Evolutionary conservation across 2,329 filamentous ascomycete species (phyloP), one percentile per base, ranked within the genome.

Genomic region (Talaromyces sp.): DNA sequence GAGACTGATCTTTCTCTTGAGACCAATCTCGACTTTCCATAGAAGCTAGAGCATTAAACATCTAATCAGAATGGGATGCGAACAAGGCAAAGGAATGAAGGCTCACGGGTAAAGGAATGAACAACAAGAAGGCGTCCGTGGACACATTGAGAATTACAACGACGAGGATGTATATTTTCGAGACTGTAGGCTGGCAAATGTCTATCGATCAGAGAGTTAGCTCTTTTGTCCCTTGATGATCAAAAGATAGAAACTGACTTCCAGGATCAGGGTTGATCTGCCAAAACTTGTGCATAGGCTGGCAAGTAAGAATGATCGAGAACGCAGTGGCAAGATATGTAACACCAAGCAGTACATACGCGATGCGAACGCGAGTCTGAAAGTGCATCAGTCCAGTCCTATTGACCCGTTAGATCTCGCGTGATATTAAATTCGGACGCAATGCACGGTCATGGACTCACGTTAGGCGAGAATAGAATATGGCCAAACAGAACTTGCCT

Each of bases 201-300:
- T 79, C 80, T 80, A 65, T 58, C 21, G 12, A 46, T 14, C 4
- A 48, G 16, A 12, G 2, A 48, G 23, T 48, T 14, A 48, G 44
- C 44, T 28, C 23, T 48, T 48, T 14, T 28, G 2, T 16, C 14
- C 14, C 21, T 48, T 9, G 5, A 16, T 18, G 16, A n/a, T 33
- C n/a, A 35, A 18, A 35, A 21, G 23, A 37, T 7, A 4, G 2
- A 12, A 12, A 76, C 81, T 72, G 67, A 84, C 82, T 79, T 21
- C 84, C 83, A 0, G 84, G 84, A 37, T 86, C 75, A 0, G 84
- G 84, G 56, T 78, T 75, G 48, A 87, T 84, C 68, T 86, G 83
- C 83, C 84, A 87, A 68, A 83, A 82, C n/a, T 76, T 76, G 39
- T 74, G 67, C 57, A 86, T 79, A 0, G 83, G 83, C 9, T 77